Conservation (phyloP, 768 basidiomycete species). For the Phylloporus arenicola region DNA sequence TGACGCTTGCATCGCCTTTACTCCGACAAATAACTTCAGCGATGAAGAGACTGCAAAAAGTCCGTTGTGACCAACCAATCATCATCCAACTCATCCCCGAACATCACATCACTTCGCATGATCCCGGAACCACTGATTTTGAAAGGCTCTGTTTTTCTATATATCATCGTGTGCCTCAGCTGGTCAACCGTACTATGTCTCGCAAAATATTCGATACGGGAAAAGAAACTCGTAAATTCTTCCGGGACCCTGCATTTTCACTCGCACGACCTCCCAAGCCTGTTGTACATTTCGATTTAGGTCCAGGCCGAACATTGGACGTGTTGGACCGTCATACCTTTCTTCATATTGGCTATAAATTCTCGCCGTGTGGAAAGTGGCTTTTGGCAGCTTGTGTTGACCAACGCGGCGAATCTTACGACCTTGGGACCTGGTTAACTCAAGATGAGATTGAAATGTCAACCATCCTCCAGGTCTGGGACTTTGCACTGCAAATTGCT, state of each 20-base stretch:
- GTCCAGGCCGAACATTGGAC: slow-evolving; percentile 40
- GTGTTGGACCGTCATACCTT: slow-evolving; percentile 55
- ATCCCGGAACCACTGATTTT: slow-evolving; percentile 24
- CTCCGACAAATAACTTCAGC: slow-evolving; percentile 68
- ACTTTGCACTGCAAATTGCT: slow-evolving; percentile 58
- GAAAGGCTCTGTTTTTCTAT: slow-evolving; percentile 55
- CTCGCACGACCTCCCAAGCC: slow-evolving; percentile 44
- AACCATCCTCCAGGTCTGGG: slow-evolving; percentile 61
- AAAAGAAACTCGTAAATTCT: slow-evolving; percentile 40
- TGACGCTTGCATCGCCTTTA: slow-evolving; percentile 58
- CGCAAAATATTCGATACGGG: slow-evolving; percentile 41
- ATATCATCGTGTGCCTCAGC: slow-evolving; percentile 64
- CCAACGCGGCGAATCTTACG: slow-evolving; percentile 71
- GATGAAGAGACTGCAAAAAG: slow-evolving; percentile 50
- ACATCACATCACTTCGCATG: slow-evolving; percentile 41
- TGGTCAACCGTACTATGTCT: slow-evolving; percentile 58
- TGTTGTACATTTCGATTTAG: slow-evolving; percentile 36
- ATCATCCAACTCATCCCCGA: slow-evolving; percentile 75
- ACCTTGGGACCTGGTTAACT: slow-evolving; percentile 62
- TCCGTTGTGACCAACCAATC: slow-evolving; percentile 43
- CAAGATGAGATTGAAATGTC: slow-evolving; percentile 44
- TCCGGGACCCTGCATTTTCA: slow-evolving; percentile 63
- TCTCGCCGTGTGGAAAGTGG: slow-evolving; percentile 71
- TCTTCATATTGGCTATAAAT: slow-evolving; percentile 70
- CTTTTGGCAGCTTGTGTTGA: slow-evolving; percentile 70